These are phyloP conservation scores for Cairneyella variabilis DNA, from an alignment of 495 filamentous ascomycete species.

Conservation along the genomic window DNA sequence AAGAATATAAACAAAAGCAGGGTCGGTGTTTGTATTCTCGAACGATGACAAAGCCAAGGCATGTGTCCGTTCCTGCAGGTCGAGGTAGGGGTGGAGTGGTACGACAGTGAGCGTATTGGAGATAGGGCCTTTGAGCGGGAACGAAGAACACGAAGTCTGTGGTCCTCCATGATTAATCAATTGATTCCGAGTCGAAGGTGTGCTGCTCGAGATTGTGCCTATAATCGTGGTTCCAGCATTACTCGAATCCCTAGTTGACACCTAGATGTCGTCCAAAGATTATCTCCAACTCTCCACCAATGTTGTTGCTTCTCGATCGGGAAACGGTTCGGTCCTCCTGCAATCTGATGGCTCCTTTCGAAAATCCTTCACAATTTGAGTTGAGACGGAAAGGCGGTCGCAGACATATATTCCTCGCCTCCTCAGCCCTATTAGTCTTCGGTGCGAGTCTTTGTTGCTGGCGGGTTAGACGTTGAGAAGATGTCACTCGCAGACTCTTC, in stretches of 20 bases:
- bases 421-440: no score
- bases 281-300: neutral
- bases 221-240: conserved; percentile 28
- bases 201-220: no score
- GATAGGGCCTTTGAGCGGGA: neutral
- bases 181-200: neutral
- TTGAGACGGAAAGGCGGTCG: neutral
- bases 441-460: no score
- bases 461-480: no score
- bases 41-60: conserved; percentile 13
- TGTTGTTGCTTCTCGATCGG: neutral
- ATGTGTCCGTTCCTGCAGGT: conserved; percentile 9
- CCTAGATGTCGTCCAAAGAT: conserved; percentile 12
- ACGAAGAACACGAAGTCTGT: neutral
- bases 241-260: conserved; percentile 17
- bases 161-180: conserved; percentile 1
- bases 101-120: conserved; percentile 17
- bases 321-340: neutral
- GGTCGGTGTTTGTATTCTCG: neutral
- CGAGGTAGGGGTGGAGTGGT: conserved; percentile 8
- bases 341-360: neutral
- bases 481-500: conserved; percentile 3
- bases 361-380: no score
- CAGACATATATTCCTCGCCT: neutral
- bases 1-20: conserved; percentile 11